Base-by-base conservation (phyloP, 768 basidiomycete species). In the Calocera cornea region DNA sequence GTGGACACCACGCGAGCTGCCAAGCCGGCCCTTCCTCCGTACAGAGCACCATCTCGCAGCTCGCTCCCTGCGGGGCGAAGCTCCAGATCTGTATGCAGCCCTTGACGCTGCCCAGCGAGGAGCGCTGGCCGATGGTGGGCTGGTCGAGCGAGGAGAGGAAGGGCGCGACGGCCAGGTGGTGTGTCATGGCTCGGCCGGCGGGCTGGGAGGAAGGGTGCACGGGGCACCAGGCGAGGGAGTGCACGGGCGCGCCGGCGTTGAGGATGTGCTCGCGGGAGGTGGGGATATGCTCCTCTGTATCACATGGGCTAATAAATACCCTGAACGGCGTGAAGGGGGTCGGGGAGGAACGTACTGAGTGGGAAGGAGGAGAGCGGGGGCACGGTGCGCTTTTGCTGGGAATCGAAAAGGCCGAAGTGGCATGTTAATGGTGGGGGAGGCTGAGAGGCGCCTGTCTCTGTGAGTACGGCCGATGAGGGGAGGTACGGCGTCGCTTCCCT, bases 181-280 rank as follows among this genome's bases (percentile, higher is more conserved):
- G 90, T 67, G 80, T 85, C 71, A 79, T 82, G 34, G 74, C 76
- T 41, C 83, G 80, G 41, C 76, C 88, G 90, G 67, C 2, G 24
- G 40, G 34, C 64, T 65, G 47, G 36, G 65, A 71, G 17, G 44
- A 44, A 40, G 64, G 65, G 41, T 14, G 8, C n/a, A 87, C 84
- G 1, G 97, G 95, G 75, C 93, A 94, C 95, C 95, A 98, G 70
- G 95, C 92, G 38, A 95, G 73, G 1, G 86, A 91, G 87, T 89
- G 92, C n/a, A 91, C 88, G 0, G 92, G 89, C 1, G 87, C 89
- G 5, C 97, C 97, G 0, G 90, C 88, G 69, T 88, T 90, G 76
- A 97, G 88, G 1, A 95, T 79, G 69, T 88, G 82, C 0, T 88
- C 81, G 33, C 80, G 79, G 70, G 83, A 86, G 41, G 81, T 82